Evolutionary conservation across 2,329 filamentous ascomycete species (phyloP).

Genomic region (Aphanocladium album): DNA sequence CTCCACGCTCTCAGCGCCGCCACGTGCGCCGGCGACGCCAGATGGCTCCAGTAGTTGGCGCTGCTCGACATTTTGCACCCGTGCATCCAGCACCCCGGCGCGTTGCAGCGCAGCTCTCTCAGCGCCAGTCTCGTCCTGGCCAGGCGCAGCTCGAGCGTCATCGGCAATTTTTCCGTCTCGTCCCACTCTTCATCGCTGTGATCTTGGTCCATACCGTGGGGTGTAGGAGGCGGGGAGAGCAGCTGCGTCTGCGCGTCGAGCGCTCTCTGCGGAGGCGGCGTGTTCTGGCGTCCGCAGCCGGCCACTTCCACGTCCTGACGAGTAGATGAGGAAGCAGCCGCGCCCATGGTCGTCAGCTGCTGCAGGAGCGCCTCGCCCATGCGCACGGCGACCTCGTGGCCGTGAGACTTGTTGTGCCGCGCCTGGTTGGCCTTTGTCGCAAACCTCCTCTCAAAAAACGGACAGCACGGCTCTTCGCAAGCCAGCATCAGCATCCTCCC

Average conservation of each 20-base stretch:
- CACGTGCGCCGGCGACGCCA: not conserved
- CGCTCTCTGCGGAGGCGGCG: not conserved
- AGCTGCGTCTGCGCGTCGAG: not conserved
- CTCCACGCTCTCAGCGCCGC: not conserved
- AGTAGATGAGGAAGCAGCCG: not conserved
- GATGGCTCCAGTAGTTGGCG: not conserved
- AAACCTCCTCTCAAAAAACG: not conserved
- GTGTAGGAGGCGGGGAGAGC: not conserved
- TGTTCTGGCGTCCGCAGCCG: not conserved
- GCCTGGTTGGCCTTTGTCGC: not conserved
- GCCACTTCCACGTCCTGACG: not conserved
- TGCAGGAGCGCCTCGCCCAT: not conserved
- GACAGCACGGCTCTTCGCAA: conserved; percentile 3
- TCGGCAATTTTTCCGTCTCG: not conserved
- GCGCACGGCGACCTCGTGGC: not conserved
- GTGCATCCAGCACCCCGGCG: not conserved
- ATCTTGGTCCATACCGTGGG: not conserved
- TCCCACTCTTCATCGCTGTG: not conserved
- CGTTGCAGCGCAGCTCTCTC: conserved; percentile 4
- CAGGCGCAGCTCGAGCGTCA: not conserved
- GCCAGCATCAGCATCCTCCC: too few species aligned
- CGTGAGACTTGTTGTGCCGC: not conserved
- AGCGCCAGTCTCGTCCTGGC: not conserved
- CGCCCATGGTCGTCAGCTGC: not conserved
- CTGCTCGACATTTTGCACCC: not conserved